Evolutionary conservation across 305 asterid species (phyloP).

Genomic region (Lippia alba): DNA sequence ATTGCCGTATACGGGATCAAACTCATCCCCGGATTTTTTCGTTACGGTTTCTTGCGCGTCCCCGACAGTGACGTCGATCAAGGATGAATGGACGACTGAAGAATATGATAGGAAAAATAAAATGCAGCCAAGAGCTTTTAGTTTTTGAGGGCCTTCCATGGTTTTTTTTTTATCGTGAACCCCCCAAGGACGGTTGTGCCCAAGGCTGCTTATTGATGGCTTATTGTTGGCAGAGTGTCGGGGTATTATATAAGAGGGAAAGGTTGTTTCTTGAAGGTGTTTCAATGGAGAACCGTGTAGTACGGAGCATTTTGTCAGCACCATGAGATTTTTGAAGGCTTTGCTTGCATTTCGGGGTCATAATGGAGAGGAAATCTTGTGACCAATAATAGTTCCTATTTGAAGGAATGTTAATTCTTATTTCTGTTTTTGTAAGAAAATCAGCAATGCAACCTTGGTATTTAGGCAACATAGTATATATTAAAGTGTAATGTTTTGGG

Average conservation of each 20-base stretch:
- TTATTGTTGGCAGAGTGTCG: slow-evolving; percentile 20
- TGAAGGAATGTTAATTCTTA: no score
- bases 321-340: slow-evolving; percentile 41
- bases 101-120: slow-evolving; percentile 34
- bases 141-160: slow-evolving; percentile 50
- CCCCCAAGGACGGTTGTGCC: slow-evolving; percentile 61
- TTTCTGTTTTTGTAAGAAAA: no score
- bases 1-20: slow-evolving; percentile 36
- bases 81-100: slow-evolving; percentile 33
- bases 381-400: no score
- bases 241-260: slow-evolving; percentile 45
- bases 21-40: no score
- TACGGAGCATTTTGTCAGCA: slow-evolving; percentile 32
- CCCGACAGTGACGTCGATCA: no score
- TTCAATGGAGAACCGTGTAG: slow-evolving; percentile 36
- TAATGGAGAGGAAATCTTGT: no score
- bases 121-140: slow-evolving; percentile 62
- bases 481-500: no score
- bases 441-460: no score
- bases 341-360: slow-evolving; percentile 27
- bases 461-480: no score
- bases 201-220: slow-evolving; percentile 56
- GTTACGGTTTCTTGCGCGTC: no score
- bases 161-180: slow-evolving; percentile 1
- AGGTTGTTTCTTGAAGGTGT: slow-evolving; percentile 27